Conservation (phyloP, 148 eudicot genomes). For the Silene latifolia region DNA sequence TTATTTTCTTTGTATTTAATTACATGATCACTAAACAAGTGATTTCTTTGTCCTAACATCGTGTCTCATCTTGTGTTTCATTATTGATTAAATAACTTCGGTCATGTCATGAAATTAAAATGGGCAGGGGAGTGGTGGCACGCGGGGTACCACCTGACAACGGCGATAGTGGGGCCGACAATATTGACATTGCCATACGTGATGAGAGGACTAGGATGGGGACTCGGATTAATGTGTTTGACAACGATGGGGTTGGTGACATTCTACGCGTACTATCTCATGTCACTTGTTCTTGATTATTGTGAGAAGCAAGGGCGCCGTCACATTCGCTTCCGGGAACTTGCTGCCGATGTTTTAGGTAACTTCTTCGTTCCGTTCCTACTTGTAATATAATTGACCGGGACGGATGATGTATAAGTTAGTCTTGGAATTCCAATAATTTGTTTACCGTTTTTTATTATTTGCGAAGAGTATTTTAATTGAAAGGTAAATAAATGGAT, state of each 20-base stretch:
- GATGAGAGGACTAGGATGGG: conserved; percentile 87
- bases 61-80: no score
- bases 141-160: conserved; percentile 89
- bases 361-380: background rate
- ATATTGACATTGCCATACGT: conserved; percentile 83
- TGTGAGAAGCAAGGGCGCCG: conserved; percentile 86
- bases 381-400: background rate
- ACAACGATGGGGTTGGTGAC: conserved; percentile 85
- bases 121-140: conserved; percentile 89
- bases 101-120: background rate
- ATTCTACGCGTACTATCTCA: conserved; percentile 72
- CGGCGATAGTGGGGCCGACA: conserved; percentile 94
- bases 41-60: no score
- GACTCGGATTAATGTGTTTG: conserved; percentile 62
- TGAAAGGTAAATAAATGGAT: no score
- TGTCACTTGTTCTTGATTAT: conserved; percentile 82
- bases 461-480: no score
- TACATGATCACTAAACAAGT: no score
- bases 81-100: no score
- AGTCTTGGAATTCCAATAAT: no score
- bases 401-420: no score
- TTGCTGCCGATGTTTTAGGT: conserved; percentile 90
- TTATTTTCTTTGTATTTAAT: no score
- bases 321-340: conserved; percentile 92
- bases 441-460: no score